These are phyloP conservation scores for Echinochloa phyllopogon DNA, from an alignment of 176 grass and related monocot species.

Conservation along the genomic window DNA sequence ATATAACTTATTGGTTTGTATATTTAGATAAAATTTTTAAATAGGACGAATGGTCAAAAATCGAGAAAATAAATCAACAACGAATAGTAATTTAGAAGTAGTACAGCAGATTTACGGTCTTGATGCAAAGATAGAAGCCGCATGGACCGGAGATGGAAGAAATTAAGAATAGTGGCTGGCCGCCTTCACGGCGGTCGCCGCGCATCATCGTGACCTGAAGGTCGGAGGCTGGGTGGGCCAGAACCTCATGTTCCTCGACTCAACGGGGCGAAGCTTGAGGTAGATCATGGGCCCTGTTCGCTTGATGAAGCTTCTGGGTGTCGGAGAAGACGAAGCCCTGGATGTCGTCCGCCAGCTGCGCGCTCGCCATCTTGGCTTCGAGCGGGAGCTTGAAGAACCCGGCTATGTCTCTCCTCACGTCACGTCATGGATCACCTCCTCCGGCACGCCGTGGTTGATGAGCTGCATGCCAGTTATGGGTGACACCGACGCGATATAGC, in stretches of 20 bases:
- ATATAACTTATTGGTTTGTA: too few relatives aligned
- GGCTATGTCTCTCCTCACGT: slow-evolving; percentile 27
- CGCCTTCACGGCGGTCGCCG: background rate
- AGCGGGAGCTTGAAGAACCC: slow-evolving; percentile 44
- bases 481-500: too few relatives aligned
- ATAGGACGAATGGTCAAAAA: too few relatives aligned
- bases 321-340: slow-evolving; percentile 48
- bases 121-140: too few relatives aligned
- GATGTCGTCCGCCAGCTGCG: slow-evolving; percentile 9
- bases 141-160: background rate
- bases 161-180: too few relatives aligned
- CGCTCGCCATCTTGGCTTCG: slow-evolving; percentile 34
- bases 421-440: slow-evolving; percentile 24
- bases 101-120: too few relatives aligned
- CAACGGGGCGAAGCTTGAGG: slow-evolving; percentile 28
- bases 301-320: slow-evolving; percentile 53
- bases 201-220: background rate
- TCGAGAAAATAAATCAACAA: too few relatives aligned
- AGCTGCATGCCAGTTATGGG: slow-evolving; percentile 24
- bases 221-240: slow-evolving; percentile 42
- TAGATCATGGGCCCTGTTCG: slow-evolving; percentile 43
- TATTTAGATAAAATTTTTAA: too few relatives aligned
- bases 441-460: slow-evolving; percentile 41
- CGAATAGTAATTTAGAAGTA: too few relatives aligned
- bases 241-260: slow-evolving; percentile 35